Evolutionary conservation across 2,329 filamentous ascomycete genomes (phyloP).

Genomic region (Beauveria medogensis): DNA sequence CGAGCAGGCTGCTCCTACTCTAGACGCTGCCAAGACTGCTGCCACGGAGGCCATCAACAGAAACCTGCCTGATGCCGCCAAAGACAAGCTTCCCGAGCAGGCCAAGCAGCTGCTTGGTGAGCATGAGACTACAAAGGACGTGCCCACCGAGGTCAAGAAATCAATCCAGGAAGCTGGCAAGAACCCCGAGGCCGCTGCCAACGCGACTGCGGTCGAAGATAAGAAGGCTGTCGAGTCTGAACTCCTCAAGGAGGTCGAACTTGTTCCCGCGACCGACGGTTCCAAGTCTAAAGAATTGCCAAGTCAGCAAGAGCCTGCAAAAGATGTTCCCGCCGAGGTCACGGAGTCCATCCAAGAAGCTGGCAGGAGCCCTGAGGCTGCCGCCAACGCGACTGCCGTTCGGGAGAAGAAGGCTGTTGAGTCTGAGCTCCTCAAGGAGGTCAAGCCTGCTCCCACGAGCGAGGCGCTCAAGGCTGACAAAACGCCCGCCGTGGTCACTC

Average conservation of each 20-base stretch:
- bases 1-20: conserved; percentile 30
- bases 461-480: conserved; percentile 12
- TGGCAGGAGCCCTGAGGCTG: conserved; percentile 60
- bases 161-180: conserved; percentile 50
- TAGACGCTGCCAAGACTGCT: conserved; percentile 26
- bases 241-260: conserved; percentile 56
- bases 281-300: background rate
- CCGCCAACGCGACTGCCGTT: conserved; percentile 59
- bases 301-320: conserved; percentile 32
- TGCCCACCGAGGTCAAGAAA: conserved; percentile 49
- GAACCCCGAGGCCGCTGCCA: conserved; percentile 63
- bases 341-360: conserved; percentile 51
- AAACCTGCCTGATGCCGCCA: conserved; percentile 46
- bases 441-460: conserved; percentile 34
- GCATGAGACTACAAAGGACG: conserved; percentile 27
- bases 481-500: conserved; percentile 13
- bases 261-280: conserved; percentile 23
- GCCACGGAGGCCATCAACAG: conserved; percentile 34
- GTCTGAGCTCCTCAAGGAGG: conserved; percentile 61
- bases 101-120: conserved; percentile 37
- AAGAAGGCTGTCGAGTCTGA: conserved; percentile 70
- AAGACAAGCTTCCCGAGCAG: conserved; percentile 41
- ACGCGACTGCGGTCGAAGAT: conserved; percentile 60
- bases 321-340: conserved; percentile 47
- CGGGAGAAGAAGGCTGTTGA: conserved; percentile 69